phyloP scores from a whole-genome alignment of 495 filamentous ascomycete genomes.

The Daldinia vernicosa region DNA sequence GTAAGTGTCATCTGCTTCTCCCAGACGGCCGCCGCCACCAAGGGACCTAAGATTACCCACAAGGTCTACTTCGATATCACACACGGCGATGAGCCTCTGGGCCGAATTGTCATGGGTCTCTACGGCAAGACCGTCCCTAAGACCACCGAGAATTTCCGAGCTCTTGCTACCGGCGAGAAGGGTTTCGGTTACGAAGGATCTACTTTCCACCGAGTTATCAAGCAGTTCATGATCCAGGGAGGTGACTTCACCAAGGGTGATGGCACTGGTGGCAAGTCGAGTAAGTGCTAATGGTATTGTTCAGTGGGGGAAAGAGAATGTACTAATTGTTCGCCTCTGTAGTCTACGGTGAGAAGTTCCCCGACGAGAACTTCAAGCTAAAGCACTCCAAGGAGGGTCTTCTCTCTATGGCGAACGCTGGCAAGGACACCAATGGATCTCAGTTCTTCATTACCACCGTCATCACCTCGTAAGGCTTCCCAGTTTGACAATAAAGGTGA shows the following conservation, averaged over 20 bases:
- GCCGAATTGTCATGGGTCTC: conserved; percentile 89
- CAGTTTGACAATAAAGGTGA: neutral
- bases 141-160: conserved; percentile 98
- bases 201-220: conserved; percentile 98
- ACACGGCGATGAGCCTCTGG: conserved; percentile 86
- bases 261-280: conserved; percentile 95
- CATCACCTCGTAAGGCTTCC: conserved; percentile 72
- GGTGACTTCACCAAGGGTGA: conserved; percentile 98
- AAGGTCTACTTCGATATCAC: conserved; percentile 98
- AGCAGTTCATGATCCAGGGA: conserved; percentile 99
- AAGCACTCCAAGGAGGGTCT: conserved; percentile 74
- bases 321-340: conserved; percentile 19
- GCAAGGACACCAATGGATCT: conserved; percentile 97
- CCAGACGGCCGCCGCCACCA: conserved; percentile 74
- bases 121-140: conserved; percentile 99
- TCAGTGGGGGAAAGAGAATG: neutral
- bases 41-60: conserved; percentile 95
- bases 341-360: conserved; percentile 94
- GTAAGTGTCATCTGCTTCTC: conserved; percentile 75
- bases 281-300: conserved; percentile 51
- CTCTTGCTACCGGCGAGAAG: conserved; percentile 95
- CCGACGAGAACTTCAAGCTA: conserved; percentile 99
- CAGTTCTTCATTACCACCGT: conserved; percentile 98
- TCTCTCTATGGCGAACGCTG: conserved; percentile 94
- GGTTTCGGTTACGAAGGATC: conserved; percentile 96